Percentiles rank a stretch among this genome's conserved stretches.
Conservation (phyloP, 2,329 filamentous ascomycete species). For the Fusarium hostae region DNA sequence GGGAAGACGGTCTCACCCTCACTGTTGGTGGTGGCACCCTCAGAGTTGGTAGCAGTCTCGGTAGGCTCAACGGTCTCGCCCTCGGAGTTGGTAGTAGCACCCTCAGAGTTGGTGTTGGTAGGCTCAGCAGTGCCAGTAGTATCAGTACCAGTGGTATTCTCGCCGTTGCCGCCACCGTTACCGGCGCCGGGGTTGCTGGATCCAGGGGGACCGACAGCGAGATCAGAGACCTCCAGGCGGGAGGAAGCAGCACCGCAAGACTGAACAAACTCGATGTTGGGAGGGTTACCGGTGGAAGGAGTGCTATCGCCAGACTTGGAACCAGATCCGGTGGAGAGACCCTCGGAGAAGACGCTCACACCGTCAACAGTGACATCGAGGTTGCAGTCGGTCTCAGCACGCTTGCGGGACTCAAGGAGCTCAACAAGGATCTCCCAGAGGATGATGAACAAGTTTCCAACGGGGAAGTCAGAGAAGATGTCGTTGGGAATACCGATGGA, state of each 20-base stretch:
- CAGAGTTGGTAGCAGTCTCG: background rate
- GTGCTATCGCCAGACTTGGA: fast-evolving
- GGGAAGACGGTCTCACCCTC: background rate
- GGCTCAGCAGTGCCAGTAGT: slow-evolving; percentile 46
- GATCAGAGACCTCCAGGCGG: background rate
- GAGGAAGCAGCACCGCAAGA: slow-evolving; percentile 3
- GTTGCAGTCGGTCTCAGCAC: slow-evolving; percentile 1
- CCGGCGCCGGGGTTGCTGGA: background rate
- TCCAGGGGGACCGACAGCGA: slow-evolving; percentile 10
- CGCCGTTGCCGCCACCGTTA: background rate
- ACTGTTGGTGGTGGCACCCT: background rate
- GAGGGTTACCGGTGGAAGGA: fast-evolving
- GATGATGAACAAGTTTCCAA: slow-evolving; percentile 1
- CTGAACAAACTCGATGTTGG: slow-evolving; percentile 10
- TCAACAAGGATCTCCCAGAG: background rate
- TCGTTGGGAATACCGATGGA: background rate
- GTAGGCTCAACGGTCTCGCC: background rate
- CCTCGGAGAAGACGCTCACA: background rate
- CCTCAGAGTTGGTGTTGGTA: slow-evolving; percentile 1
- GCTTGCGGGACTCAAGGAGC: background rate
- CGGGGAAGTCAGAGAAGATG: fast-evolving
- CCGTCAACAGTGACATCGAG: slow-evolving; percentile 10
- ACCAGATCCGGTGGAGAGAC: background rate
- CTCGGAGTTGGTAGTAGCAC: background rate
- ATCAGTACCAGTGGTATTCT: slow-evolving; percentile 38